A percentile compares a stretch with the other conserved stretches of the same genome.
Conservation (phyloP, 2,329 filamentous ascomycete genomes). For the Aspergillus sp. region DNA sequence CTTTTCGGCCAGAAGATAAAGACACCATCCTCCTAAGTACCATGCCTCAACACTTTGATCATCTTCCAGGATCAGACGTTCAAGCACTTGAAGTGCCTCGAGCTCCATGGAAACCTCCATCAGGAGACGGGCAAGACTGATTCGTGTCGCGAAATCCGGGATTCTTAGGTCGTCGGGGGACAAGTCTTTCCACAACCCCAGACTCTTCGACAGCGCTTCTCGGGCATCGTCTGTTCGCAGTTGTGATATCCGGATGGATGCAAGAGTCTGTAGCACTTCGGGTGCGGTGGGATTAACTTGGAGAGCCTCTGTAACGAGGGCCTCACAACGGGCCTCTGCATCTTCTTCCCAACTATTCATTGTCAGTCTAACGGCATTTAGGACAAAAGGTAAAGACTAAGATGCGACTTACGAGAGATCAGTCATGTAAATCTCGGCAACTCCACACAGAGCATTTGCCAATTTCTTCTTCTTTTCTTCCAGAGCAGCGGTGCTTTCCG, state of each 20-base stretch:
- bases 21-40: conserved; percentile 94
- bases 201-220: conserved; percentile 70
- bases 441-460: conserved; percentile 86
- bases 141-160: conserved; percentile 80
- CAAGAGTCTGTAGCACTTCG: conserved; percentile 92
- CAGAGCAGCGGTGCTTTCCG: conserved; percentile 37
- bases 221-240: conserved; percentile 71
- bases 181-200: conserved; percentile 78
- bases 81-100: conserved; percentile 78
- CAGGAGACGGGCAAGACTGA: conserved; percentile 76
- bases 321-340: conserved; percentile 82
- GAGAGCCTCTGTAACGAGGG: conserved; percentile 83
- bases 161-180: conserved; percentile 65
- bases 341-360: conserved; percentile 67
- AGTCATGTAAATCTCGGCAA: conserved; percentile 98
- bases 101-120: conserved; percentile 87
- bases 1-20: conserved; percentile 62
- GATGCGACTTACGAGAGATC: conserved; percentile 67
- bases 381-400: neutral
- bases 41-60: conserved; percentile 92
- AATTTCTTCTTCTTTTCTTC: conserved; percentile 76
- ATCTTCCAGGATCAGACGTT: conserved; percentile 79
- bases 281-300: conserved; percentile 74
- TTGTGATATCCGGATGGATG: conserved; percentile 91
- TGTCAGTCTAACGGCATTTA: conserved; percentile 8